Base-by-base conservation (phyloP, 805 yeast species). In the Sugiyamaella valdiviana region DNA sequence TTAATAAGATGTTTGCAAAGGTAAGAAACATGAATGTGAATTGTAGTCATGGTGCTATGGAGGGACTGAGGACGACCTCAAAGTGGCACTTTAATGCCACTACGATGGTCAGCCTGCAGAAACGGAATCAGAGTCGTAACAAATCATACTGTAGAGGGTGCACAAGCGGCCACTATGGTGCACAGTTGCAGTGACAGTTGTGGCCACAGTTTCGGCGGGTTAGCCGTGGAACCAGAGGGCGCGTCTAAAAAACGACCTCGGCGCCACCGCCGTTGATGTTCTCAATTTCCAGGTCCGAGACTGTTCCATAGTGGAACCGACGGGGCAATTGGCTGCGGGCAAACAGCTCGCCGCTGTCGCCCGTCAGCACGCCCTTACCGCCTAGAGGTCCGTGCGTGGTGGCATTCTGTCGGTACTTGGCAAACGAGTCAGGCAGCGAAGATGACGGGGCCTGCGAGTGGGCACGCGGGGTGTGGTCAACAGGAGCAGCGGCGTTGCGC, bases 211-310 rank as follows among this genome's bases (percentile, higher is more conserved):
- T n/a, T 10, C 32, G 32, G 10, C 9, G 32, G 14, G 10, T 12
- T 10, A 26, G 32, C 9, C 9, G 32, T 10, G 32, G 14, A 21
- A 15, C 20, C 16, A n/a, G 20, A 16, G 10, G 6, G 39, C 14
- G 22, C 14, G 23, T 16, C 48, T 71, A 78, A 56, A 67, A 76
- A 12, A 78, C 67, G 39, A 74, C 60, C 36, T 75, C 80, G 32
- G 95, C 96, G 57, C 96, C 97, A 49, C 98, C 99, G 46, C 77
- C 74, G 57, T 80, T 77, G 57, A 91, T 79, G 55, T 79, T 76
- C 9, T 85, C 96, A 22, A 84, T 79, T 67, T 91, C 99, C 14
- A 57, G 47, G 16, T 78, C 85, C 38, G 78, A 82, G 21, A 86
- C 73, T 0, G 73, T 69, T 38, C 73, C 70, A 63, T 82, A 85